Evolutionary conservation across 306 rosid genomes (phyloP), one percentile per base, ranked within the genome.

Genomic region (Gynostemma pentaphyllum): DNA sequence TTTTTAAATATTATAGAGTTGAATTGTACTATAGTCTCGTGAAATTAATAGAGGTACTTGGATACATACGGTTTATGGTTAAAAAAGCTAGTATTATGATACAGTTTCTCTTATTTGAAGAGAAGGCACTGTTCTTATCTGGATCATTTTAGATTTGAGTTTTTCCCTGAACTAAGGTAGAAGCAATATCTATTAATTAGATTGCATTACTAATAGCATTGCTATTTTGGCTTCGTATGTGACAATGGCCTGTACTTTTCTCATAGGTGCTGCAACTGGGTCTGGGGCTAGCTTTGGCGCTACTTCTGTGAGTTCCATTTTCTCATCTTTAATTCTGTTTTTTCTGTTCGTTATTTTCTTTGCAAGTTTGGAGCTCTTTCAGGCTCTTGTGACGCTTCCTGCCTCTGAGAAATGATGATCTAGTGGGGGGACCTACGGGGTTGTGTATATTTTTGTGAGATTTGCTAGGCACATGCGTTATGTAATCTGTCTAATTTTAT

Each of bases 261-360:
- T 65, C 83, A 41, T 61, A 88, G 95, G 99, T 47, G 79, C 84
- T 60, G 88, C 81, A 32, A 71, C 87, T 46, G 95, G 90, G 57
- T 83, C 89, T 24, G 96, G 95, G 59, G 78, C 92, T 10, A 94
- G 99, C 87, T 88, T 94, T 71, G 97, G 97, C 44, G 64, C 82
- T 68, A 71, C 80, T 62, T 69, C 85, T 10, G 97, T 94, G 68
- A 76, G 95, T 78, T 60, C 68, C 36, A 49, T 45, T 67, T 45
- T 40, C 51, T 62, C 56, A 55, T 41, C 50, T 66, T 32, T 19
- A 36, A 52, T 57, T 67, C 37, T 53, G 53, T 23, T 4, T 41
- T 57, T 66, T 61, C 50, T 32, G 56, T 41, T 39, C 7, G 22
- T 7, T 34, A 7, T 13, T 24, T 50, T 50, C 24, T 53, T 15